A percentile compares a stretch with the other conserved stretches of the same genome.
phyloP scores from a whole-genome alignment of 257 asterid genomes.

The Jacaranda copaia region DNA sequence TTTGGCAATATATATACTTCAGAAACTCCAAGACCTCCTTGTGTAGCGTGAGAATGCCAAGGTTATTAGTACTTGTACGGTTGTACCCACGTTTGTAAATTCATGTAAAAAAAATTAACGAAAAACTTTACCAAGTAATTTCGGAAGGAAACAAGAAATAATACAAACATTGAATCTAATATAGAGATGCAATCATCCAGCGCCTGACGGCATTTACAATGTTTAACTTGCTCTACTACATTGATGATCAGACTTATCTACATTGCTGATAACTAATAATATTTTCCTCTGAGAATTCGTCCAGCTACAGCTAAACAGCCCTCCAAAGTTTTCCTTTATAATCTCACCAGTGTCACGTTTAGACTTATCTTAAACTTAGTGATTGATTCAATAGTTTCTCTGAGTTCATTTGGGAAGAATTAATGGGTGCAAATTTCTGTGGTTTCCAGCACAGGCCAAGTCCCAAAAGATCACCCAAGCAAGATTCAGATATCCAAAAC shows the following conservation, averaged over 20 bases:
- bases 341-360: neutral
- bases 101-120: neutral
- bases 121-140: neutral
- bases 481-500: neutral
- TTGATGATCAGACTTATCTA: neutral
- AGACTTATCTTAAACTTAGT: neutral
- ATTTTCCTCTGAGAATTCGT: conserved; percentile 38
- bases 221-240: conserved; percentile 4
- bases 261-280: conserved; percentile 22
- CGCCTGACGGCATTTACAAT: conserved; percentile 30
- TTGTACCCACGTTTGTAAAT: conserved; percentile 4
- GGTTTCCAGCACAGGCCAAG: conserved; percentile 37
- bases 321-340: conserved; percentile 15
- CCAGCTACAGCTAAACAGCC: conserved; percentile 27
- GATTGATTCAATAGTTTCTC: neutral
- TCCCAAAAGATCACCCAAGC: conserved; percentile 22
- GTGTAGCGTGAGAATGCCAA: neutral
- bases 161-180: conserved; percentile 12
- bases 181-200: neutral
- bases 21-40: conserved; percentile 2
- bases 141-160: conserved; percentile 1
- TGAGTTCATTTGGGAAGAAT: neutral
- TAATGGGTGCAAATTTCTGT: conserved; percentile 52
- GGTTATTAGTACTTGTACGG: neutral
- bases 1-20: neutral